A percentile compares a stretch with the other conserved stretches of the same genome.
Evolutionary conservation across 2,329 filamentous ascomycete genomes (phyloP).

Genomic region (Botrytis porri): DNA sequence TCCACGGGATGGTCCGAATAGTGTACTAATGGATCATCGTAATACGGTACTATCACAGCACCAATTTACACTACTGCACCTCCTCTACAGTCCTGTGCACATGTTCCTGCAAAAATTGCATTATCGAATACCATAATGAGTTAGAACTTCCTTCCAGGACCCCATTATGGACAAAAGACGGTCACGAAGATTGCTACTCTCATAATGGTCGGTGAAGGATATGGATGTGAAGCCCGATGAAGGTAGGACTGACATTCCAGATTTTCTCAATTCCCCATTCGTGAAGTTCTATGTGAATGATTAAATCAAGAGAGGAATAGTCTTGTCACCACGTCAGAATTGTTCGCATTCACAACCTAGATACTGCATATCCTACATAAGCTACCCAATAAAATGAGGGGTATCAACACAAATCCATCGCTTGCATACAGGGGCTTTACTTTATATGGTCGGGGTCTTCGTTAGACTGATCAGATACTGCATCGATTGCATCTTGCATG

Average conservation of each 20-base stretch:
- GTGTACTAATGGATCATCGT: not conserved
- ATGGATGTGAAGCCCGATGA: not conserved
- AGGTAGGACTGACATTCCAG: not conserved
- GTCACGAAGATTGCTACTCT: not conserved
- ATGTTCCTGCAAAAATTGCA: constrained; percentile 14
- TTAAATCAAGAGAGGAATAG: constrained; percentile 5
- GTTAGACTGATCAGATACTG: constrained; percentile 7
- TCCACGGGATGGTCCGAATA: not conserved
- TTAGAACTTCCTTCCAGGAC: not conserved
- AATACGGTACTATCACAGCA: not conserved
- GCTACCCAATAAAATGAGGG: constrained; percentile 2
- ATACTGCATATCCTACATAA: not conserved
- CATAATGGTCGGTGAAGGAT: not conserved
- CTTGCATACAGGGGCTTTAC: not conserved
- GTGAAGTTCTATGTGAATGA: not conserved
- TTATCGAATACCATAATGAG: not conserved
- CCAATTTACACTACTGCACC: not conserved
- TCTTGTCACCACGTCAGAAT: constrained; percentile 11
- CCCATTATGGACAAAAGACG: not conserved
- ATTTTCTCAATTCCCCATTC: not conserved
- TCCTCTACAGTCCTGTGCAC: not conserved
- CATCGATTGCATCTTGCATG: constrained; percentile 8
- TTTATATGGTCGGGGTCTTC: not conserved
- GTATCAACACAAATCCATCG: not conserved
- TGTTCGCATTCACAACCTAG: not conserved